Percentiles rank a stretch among this genome's conserved stretches.
phyloP scores from a whole-genome alignment of 2,329 filamentous ascomycete species.

The Fusarium gaditjirri region DNA sequence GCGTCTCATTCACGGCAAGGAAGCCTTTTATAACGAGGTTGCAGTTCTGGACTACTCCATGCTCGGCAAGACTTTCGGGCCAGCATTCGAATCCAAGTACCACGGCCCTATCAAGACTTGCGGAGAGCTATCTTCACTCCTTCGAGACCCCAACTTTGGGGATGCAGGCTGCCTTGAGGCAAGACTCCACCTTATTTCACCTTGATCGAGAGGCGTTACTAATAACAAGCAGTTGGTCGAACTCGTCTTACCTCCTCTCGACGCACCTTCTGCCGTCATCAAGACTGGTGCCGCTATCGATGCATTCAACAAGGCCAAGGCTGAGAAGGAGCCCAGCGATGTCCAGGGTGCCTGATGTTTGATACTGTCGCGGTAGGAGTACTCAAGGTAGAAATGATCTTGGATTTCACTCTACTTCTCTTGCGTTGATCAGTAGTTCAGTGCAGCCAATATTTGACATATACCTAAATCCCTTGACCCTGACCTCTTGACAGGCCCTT shows the following conservation, averaged over 20 bases:
- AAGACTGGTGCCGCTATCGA: slow-evolving; percentile 1
- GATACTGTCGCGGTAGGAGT: too few species aligned
- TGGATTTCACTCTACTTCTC: accelerated
- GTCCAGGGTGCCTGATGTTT: neutral
- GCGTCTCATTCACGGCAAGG: neutral
- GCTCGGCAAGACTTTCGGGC: neutral
- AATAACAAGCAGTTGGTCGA: neutral
- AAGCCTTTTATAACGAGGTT: neutral
- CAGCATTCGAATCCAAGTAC: neutral
- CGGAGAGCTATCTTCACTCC: neutral
- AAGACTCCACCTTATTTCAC: accelerated
- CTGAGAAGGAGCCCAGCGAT: neutral
- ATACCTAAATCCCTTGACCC: neutral
- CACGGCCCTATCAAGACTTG: neutral
- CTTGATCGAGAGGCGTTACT: neutral
- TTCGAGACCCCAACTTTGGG: neutral
- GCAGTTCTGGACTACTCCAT: neutral
- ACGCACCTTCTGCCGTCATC: neutral
- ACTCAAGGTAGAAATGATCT: accelerated
- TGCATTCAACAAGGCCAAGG: neutral
- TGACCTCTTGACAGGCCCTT: too few species aligned
- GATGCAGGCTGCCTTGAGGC: neutral
- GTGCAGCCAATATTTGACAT: neutral
- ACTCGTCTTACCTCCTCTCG: neutral
- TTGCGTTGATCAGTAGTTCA: accelerated